Evolutionary conservation across 192 early-diverging fungal species (phyloP).

Genomic region (Linderina pennispora): DNA sequence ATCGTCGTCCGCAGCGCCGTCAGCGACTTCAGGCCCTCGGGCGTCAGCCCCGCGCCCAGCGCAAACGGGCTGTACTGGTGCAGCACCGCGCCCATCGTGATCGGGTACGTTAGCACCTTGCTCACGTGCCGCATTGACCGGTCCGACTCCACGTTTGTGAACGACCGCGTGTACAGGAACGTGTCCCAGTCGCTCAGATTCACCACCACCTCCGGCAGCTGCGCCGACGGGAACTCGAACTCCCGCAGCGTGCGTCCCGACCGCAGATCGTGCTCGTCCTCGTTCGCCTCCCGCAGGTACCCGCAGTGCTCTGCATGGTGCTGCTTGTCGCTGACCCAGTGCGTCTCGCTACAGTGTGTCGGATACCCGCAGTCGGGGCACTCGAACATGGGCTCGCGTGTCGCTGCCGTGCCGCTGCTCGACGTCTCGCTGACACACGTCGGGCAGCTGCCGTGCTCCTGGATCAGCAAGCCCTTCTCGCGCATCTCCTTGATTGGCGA

Average conservation of each 20-base stretch:
- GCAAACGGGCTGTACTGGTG: constrained; percentile 70
- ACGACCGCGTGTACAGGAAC: constrained; percentile 72
- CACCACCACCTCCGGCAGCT: constrained; percentile 66
- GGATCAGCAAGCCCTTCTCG: constrained; percentile 56
- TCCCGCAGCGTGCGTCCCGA: constrained; percentile 67
- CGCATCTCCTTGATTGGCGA: constrained; percentile 65
- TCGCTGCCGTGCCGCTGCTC: constrained; percentile 26
- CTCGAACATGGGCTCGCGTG: constrained; percentile 53
- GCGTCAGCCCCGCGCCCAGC: constrained; percentile 56
- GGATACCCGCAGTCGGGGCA: constrained; percentile 77
- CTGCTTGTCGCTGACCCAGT: constrained; percentile 55
- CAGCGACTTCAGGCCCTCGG: constrained; percentile 68
- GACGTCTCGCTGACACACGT: constrained; percentile 55
- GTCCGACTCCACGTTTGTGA: constrained; percentile 62
- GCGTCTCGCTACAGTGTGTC: constrained; percentile 66
- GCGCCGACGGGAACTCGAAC: constrained; percentile 69
- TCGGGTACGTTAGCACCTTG: constrained; percentile 71
- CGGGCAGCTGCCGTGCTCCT: constrained; percentile 59
- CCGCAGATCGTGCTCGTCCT: constrained; percentile 75
- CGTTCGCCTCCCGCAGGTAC: constrained; percentile 61
- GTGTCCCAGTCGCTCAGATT: constrained; percentile 75
- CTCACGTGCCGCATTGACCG: constrained; percentile 74
- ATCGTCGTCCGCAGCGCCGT: constrained; percentile 51
- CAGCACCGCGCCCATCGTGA: constrained; percentile 66
- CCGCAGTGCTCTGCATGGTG: constrained; percentile 55